Conservation (phyloP, 1,284 basidiomycete genomes). For the Irpex lacteus region DNA sequence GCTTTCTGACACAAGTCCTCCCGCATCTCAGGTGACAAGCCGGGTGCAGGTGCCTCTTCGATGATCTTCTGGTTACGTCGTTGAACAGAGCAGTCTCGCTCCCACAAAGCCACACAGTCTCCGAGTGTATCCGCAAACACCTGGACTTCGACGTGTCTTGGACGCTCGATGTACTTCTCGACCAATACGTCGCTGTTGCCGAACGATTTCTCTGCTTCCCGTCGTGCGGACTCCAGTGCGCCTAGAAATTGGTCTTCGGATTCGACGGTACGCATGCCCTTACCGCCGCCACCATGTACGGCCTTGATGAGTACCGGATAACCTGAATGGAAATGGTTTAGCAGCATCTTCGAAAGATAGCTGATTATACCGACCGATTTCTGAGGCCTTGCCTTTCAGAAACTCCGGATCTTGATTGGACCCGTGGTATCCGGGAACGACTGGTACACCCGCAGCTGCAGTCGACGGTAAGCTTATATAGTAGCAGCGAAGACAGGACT, state of each 20-base stretch:
- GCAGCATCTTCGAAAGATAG: background rate
- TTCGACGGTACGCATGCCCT: constrained; percentile 92
- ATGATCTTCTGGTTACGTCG: constrained; percentile 94
- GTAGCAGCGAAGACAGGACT: constrained; percentile 1
- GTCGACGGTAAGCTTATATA: background rate
- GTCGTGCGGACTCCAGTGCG: constrained; percentile 79
- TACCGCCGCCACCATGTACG: constrained; percentile 94
- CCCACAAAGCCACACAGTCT: constrained; percentile 85
- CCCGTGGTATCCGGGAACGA: constrained; percentile 90
- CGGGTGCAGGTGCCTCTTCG: constrained; percentile 93
- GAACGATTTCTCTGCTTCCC: constrained; percentile 85
- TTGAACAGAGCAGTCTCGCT: constrained; percentile 94
- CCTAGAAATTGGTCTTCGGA: constrained; percentile 67
- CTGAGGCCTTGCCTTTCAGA: constrained; percentile 64
- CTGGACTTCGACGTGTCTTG: constrained; percentile 88
- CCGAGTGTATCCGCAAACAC: constrained; percentile 83
- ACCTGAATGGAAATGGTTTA: constrained; percentile 34
- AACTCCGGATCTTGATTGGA: constrained; percentile 66
- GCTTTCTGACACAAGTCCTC: constrained; percentile 85
- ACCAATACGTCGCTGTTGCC: constrained; percentile 85
- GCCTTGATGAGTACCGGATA: constrained; percentile 96
- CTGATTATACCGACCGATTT: constrained; percentile 56
- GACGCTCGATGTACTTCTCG: constrained; percentile 83
- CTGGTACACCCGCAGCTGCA: constrained; percentile 83
- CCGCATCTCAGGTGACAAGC: constrained; percentile 72